A percentile compares a stretch with the other conserved stretches of the same genome.
Evolutionary conservation across 2,329 filamentous ascomycete genomes (phyloP).

Genomic region (Colletotrichum neosansevieriae): DNA sequence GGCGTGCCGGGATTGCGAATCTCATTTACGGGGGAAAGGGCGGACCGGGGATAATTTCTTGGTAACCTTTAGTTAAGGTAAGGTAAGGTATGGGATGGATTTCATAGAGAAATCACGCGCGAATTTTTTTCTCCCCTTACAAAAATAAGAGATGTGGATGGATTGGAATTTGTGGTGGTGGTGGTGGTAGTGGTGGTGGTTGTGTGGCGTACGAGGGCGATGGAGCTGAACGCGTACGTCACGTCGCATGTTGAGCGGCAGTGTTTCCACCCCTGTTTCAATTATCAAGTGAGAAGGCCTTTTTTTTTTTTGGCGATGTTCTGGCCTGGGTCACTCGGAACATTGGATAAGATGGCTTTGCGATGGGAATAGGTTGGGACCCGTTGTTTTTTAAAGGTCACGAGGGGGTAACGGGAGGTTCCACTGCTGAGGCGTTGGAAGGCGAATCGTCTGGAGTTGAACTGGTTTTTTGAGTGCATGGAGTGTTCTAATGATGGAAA

Average conservation of each 20-base stretch:
- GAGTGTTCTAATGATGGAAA: not conserved
- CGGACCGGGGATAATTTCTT: too few relatives aligned
- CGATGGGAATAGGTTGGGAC: not conserved
- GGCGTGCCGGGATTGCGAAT: slow-evolving; percentile 21
- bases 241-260: slow-evolving; percentile 32
- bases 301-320: not conserved
- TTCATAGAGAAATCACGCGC: too few relatives aligned
- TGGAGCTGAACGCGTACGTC: slow-evolving; percentile 16
- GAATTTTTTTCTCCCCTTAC: too few relatives aligned
- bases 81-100: too few relatives aligned
- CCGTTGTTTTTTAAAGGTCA: slow-evolving; percentile 7
- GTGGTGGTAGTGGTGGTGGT: not conserved
- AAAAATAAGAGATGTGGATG: slow-evolving; percentile 12
- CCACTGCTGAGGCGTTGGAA: slow-evolving; percentile 4
- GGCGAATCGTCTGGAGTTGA: slow-evolving; percentile 3
- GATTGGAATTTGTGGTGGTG: not conserved
- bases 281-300: not conserved
- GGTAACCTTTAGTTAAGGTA: too few relatives aligned
- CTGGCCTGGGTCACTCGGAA: too few relatives aligned
- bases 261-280: not conserved
- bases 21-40: not conserved
- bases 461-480: not conserved
- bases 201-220: not conserved
- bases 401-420: not conserved
- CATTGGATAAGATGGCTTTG: not conserved